Percentiles rank a stretch among this genome's conserved stretches.
phyloP scores from a whole-genome alignment of 768 basidiomycete genomes.

The Boletellus emodensis region DNA sequence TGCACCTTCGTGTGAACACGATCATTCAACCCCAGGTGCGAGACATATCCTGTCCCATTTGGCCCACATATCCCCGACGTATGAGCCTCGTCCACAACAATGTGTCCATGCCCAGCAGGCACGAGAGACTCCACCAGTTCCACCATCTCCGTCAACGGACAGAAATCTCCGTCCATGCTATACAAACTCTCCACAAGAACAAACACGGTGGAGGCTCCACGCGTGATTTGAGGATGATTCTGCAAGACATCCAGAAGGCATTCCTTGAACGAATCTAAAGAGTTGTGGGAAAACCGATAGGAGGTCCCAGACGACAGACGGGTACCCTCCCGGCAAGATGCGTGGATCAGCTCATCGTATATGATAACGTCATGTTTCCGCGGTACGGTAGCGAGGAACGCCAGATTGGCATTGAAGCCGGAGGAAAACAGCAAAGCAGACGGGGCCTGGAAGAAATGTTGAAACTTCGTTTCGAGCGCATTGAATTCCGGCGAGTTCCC shows the following conservation, averaged over 20 bases:
- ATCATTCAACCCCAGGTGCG: conserved; percentile 39
- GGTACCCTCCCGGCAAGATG: conserved; percentile 50
- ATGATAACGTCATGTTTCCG: conserved; percentile 44
- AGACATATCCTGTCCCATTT: conserved; percentile 42
- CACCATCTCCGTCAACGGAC: conserved; percentile 43
- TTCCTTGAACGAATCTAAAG: conserved; percentile 30
- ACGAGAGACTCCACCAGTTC: conserved; percentile 35
- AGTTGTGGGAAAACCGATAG: conserved; percentile 46
- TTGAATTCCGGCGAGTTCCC: conserved; percentile 29
- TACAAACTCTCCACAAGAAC: conserved; percentile 53
- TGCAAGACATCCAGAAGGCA: conserved; percentile 27
- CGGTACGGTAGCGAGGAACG: conserved; percentile 46
- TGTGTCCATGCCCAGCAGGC: conserved; percentile 36
- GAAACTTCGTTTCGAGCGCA: conserved; percentile 9
- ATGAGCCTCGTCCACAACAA: conserved; percentile 58
- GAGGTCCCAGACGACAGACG: conserved; percentile 31
- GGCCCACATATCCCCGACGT: conserved; percentile 51
- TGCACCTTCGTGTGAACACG: conserved; percentile 40
- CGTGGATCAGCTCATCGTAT: conserved; percentile 51
- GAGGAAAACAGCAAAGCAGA: conserved; percentile 49
- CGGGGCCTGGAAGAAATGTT: conserved; percentile 25
- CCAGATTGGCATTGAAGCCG: conserved; percentile 51
- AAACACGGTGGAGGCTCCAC: conserved; percentile 37
- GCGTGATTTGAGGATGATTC: conserved; percentile 17
- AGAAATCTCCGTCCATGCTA: conserved; percentile 59